Evolutionary conservation across 163 green algal genomes (phyloP), one percentile per base, ranked within the genome.

Genomic region (Volvox carteri): DNA sequence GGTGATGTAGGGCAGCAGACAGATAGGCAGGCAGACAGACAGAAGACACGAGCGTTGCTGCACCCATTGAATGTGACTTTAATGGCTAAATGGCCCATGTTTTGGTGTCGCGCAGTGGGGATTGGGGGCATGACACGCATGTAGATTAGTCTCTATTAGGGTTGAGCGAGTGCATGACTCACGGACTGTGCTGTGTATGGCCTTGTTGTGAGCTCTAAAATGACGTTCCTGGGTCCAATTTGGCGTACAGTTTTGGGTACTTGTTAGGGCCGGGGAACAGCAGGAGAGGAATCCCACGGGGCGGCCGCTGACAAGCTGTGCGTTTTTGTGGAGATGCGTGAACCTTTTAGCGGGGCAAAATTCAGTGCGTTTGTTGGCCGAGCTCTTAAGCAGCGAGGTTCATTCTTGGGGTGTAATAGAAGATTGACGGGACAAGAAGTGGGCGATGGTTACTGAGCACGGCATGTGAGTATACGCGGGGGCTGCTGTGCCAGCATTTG

Each of bases 231-330:
- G n/a, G n/a, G n/a, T n/a, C n/a, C n/a, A n/a, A n/a, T n/a, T n/a
- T n/a, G n/a, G n/a, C n/a, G n/a, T n/a, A n/a, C n/a, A n/a, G n/a
- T n/a, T n/a, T n/a, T n/a, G n/a, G n/a, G n/a, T n/a, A n/a, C n/a
- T n/a, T n/a, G n/a, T n/a, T n/a, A n/a, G n/a, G n/a, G n/a, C n/a
- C n/a, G n/a, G n/a, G n/a, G n/a, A n/a, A n/a, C n/a, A n/a, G n/a
- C n/a, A 42, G 33, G 65, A 48, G 30, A 48, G 65, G 35, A 33
- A 12, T 75, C 33, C 65, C 65, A 75, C 8, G 65, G 65, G 65
- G 65, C 30, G 65, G 33, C 65, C 65, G 65, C 65, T 75, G 65
- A 75, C 65, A 75, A 75, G 65, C 65, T 75, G 65, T 75, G 18
- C 30, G 30, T 48, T 75, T 75, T 19, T 28, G 65, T 75, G 60